Evolutionary conservation across 345 rosid genomes (phyloP).

Genomic region (Eucalyptus polyanthemos): DNA sequence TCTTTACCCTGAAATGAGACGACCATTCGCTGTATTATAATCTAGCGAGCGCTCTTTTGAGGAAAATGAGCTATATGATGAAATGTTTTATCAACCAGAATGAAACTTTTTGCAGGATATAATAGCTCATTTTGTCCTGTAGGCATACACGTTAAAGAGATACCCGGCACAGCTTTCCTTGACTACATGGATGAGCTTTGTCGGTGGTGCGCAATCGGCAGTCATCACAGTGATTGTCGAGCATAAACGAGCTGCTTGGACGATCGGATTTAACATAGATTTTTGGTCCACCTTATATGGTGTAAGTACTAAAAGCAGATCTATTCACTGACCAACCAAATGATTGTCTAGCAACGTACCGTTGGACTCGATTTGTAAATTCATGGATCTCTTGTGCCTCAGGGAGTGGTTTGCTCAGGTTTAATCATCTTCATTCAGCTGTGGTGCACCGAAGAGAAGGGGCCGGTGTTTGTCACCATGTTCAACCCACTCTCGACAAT

Average conservation of each 20-base stretch:
- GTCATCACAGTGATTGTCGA: slow-evolving; percentile 27
- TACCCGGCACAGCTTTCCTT: slow-evolving; percentile 59
- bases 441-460: slow-evolving; percentile 53
- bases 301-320: slow-evolving; percentile 15
- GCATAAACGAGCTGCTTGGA: slow-evolving; percentile 39
- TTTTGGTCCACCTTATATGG: slow-evolving; percentile 46
- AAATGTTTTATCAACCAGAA: not conserved
- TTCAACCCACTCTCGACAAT: slow-evolving; percentile 50
- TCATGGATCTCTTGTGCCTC: not conserved
- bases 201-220: slow-evolving; percentile 58
- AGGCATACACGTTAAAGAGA: slow-evolving; percentile 48
- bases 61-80: not conserved
- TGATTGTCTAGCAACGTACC: not conserved
- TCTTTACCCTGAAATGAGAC: not conserved
- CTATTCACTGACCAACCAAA: not conserved
- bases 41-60: not conserved
- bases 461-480: slow-evolving; percentile 55
- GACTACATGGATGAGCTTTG: slow-evolving; percentile 48
- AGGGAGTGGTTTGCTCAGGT: slow-evolving; percentile 55
- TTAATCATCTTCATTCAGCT: slow-evolving; percentile 21
- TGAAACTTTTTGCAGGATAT: not conserved
- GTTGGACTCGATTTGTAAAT: not conserved
- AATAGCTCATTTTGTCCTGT: not conserved
- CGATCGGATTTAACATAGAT: slow-evolving; percentile 37
- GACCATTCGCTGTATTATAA: not conserved